Conservation (phyloP, 352 stramenopile genomes). For the Pythium folliculosum region DNA sequence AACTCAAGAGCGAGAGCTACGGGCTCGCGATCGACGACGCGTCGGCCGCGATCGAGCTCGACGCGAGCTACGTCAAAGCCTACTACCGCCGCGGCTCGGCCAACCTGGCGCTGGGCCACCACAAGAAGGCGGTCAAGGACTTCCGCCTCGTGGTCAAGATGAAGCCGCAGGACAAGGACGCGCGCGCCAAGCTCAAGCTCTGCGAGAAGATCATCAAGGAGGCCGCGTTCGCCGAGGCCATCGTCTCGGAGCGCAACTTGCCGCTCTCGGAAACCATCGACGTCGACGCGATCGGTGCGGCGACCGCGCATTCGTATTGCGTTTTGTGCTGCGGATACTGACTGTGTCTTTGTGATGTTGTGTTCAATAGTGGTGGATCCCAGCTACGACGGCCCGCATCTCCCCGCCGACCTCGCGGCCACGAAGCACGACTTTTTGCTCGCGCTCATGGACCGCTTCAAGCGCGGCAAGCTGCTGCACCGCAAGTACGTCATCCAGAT, state of each 20-base stretch:
- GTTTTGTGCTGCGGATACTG: too few relatives aligned
- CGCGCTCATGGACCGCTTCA: slow-evolving; percentile 95
- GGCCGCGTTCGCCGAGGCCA: slow-evolving; percentile 95
- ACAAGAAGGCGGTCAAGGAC: slow-evolving; percentile 97
- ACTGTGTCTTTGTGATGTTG: background rate
- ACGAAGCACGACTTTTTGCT: slow-evolving; percentile 87
- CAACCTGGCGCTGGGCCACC: slow-evolving; percentile 95
- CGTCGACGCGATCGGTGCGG: slow-evolving; percentile 69
- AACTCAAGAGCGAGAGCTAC: slow-evolving; percentile 99
- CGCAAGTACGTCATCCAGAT: slow-evolving; percentile 98
- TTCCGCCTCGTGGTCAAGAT: slow-evolving; percentile 96
- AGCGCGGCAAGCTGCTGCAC: slow-evolving; percentile 96
- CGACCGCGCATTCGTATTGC: too few relatives aligned
- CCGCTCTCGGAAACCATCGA: slow-evolving; percentile 94
- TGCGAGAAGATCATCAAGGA: slow-evolving; percentile 98
- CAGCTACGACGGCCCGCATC: slow-evolving; percentile 75
- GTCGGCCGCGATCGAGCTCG: slow-evolving; percentile 92
- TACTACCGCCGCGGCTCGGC: slow-evolving; percentile 98
- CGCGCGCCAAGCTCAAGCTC: slow-evolving; percentile 92
- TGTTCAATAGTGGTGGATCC: slow-evolving; percentile 56
- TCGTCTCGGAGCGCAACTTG: slow-evolving; percentile 93
- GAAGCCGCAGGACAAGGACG: slow-evolving; percentile 94
- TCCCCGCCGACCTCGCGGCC: slow-evolving; percentile 56
- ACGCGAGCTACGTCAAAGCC: slow-evolving; percentile 97
- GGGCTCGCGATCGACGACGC: slow-evolving; percentile 97